A percentile compares a stretch with the other conserved stretches of the same genome.
Conservation (phyloP, 805 yeast species). For the Metschnikowia drakensbergensis region DNA sequence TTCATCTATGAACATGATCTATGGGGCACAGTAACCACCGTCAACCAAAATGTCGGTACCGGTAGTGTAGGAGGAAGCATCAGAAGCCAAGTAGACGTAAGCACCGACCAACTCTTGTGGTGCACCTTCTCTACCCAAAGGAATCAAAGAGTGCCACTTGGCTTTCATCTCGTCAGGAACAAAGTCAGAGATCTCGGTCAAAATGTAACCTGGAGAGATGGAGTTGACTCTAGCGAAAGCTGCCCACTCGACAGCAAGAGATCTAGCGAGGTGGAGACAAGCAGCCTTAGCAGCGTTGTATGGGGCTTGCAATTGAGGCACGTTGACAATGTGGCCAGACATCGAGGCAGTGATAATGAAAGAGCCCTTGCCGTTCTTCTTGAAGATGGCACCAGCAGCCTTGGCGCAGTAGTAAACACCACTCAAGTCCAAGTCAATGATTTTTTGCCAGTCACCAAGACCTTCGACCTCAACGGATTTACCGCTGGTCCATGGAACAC, state of each 20-base stretch:
- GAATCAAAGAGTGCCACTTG: constrained; percentile 40
- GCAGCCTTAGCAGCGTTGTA: constrained; percentile 48
- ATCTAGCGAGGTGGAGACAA: constrained; percentile 39
- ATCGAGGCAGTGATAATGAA: constrained; percentile 44
- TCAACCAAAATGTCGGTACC: constrained; percentile 45
- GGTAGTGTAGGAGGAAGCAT: constrained; percentile 42
- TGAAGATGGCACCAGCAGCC: constrained; percentile 37
- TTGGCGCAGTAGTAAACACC: constrained; percentile 44
- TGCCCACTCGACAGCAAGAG: constrained; percentile 47
- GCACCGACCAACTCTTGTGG: constrained; percentile 46
- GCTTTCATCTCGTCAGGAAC: constrained; percentile 30
- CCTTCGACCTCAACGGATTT: constrained; percentile 33
- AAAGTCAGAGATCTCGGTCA: constrained; percentile 39
- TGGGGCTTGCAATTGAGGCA: constrained; percentile 45
- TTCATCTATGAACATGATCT: neutral
- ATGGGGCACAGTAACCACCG: constrained; percentile 41
- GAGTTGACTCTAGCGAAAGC: constrained; percentile 45
- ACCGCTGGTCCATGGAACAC: constrained; percentile 68
- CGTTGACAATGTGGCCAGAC: constrained; percentile 46
- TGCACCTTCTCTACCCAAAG: constrained; percentile 45
- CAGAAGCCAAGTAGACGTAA: constrained; percentile 42
- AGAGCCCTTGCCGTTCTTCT: constrained; percentile 40
- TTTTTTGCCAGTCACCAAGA: constrained; percentile 31
- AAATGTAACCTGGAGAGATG: constrained; percentile 42
- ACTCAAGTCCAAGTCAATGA: constrained; percentile 39